A percentile compares a stretch with the other conserved stretches of the same genome.
Conservation (phyloP, 2,329 filamentous ascomycete species). For the Xenosphaeropsis pyriputrescens region DNA sequence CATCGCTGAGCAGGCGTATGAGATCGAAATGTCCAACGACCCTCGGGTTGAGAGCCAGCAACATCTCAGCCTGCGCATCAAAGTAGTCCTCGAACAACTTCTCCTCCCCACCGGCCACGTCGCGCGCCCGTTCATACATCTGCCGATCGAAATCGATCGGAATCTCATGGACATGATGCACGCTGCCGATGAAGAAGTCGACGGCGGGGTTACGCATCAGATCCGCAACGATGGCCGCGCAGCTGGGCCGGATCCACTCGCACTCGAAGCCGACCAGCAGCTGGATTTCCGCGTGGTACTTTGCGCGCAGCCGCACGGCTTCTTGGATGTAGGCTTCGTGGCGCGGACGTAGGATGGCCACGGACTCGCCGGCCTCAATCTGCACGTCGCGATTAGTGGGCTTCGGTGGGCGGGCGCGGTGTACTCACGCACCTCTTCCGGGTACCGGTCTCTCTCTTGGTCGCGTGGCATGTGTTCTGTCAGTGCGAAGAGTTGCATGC, state of each 20-base stretch:
- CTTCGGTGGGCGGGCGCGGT: not conserved
- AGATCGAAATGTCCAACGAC: constrained; percentile 93
- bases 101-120: constrained; percentile 44
- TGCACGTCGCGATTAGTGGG: constrained; percentile 12
- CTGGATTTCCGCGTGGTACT: constrained; percentile 57
- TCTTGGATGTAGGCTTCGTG: constrained; percentile 64
- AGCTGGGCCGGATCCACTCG: constrained; percentile 73
- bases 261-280: constrained; percentile 84
- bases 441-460: constrained; percentile 65
- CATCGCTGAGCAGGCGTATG: constrained; percentile 62
- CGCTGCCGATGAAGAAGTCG: constrained; percentile 85
- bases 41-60: constrained; percentile 52
- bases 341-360: constrained; percentile 30
- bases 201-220: constrained; percentile 47
- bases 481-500: constrained; percentile 72
- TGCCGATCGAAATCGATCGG: constrained; percentile 76
- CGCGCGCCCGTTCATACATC: constrained; percentile 37
- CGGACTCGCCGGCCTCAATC: constrained; percentile 30
- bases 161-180: constrained; percentile 76
- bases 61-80: constrained; percentile 74
- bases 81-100: constrained; percentile 74
- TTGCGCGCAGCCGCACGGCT: constrained; percentile 54
- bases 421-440: constrained; percentile 54
- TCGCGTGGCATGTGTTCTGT: constrained; percentile 93
- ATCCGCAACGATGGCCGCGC: constrained; percentile 37